Conservation (phyloP, 495 filamentous ascomycete species). For the Talaromyces liani region DNA sequence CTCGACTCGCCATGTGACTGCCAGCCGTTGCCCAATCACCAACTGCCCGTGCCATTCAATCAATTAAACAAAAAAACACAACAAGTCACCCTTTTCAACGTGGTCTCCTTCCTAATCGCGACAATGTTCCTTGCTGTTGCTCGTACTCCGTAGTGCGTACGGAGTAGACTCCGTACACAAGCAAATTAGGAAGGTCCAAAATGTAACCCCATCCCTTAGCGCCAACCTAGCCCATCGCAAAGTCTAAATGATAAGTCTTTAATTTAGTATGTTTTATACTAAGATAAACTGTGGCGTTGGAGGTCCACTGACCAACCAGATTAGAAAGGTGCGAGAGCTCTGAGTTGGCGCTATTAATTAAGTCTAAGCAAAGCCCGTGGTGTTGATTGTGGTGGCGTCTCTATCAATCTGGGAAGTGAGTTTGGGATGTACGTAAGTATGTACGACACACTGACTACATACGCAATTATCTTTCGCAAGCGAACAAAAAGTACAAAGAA, state of each 20-base stretch:
- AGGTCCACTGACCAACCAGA: neutral
- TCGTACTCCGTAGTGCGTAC: neutral
- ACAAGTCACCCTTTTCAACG: neutral
- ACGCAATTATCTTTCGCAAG: too few species aligned
- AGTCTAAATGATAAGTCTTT: too few species aligned
- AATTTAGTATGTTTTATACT: too few species aligned
- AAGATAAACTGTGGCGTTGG: neutral
- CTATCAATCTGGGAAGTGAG: too few species aligned
- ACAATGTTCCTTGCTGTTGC: neutral
- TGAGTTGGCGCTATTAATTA: neutral
- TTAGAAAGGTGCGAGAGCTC: neutral
- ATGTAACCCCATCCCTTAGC: slow-evolving; percentile 2
- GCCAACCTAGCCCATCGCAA: neutral
- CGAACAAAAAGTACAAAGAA: too few species aligned
- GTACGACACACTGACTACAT: too few species aligned
- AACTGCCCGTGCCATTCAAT: neutral
- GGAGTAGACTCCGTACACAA: too few species aligned
- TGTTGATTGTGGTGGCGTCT: too few species aligned
- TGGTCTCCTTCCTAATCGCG: slow-evolving; percentile 9
- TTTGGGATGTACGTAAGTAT: too few species aligned
- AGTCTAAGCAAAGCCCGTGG: too few species aligned
- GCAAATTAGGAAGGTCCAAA: neutral
- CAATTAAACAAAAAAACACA: neutral
- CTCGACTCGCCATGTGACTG: neutral
- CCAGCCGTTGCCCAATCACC: neutral